Evolutionary conservation across 2,329 filamentous ascomycete species (phyloP).

Genomic region (Hortaea werneckii): DNA sequence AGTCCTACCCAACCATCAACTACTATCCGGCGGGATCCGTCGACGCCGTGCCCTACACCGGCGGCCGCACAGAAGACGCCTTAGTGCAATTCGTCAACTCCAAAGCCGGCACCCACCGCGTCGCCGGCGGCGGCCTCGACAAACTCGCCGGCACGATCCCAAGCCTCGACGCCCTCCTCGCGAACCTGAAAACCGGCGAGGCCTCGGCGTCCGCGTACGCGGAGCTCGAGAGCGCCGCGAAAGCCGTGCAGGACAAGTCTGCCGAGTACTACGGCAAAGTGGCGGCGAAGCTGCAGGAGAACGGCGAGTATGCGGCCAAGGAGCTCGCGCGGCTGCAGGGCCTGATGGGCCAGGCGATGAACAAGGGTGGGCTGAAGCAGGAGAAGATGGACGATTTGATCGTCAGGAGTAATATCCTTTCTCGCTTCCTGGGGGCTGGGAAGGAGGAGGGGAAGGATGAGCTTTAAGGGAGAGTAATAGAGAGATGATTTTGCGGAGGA

Average conservation of each 20-base stretch:
- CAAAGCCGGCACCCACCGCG: constrained; percentile 78
- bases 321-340: constrained; percentile 71
- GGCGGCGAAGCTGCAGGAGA: constrained; percentile 71
- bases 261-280: constrained; percentile 86
- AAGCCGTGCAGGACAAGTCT: constrained; percentile 64
- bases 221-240: constrained; percentile 63
- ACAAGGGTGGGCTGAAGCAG: constrained; percentile 75
- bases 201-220: constrained; percentile 49
- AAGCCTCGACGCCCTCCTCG: constrained; percentile 63
- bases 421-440: constrained; percentile 51
- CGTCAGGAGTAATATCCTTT: constrained; percentile 78
- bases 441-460: constrained; percentile 21
- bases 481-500: too few relatives aligned
- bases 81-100: constrained; percentile 77
- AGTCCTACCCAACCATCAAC: constrained; percentile 92
- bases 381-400: constrained; percentile 84
- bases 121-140: constrained; percentile 70
- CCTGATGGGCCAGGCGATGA: constrained; percentile 62
- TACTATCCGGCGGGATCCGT: constrained; percentile 84
- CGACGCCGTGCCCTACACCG: constrained; percentile 59
- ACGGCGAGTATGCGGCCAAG: constrained; percentile 71
- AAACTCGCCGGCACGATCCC: constrained; percentile 71
- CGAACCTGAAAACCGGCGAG: constrained; percentile 54
- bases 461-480: constrained; percentile 14
- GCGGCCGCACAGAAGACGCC: constrained; percentile 65